Percentiles rank a stretch among this genome's conserved stretches.
These are phyloP conservation scores for Dendrobium catenatum DNA, from an alignment of 106 monocot species.

Conservation along the genomic window DNA sequence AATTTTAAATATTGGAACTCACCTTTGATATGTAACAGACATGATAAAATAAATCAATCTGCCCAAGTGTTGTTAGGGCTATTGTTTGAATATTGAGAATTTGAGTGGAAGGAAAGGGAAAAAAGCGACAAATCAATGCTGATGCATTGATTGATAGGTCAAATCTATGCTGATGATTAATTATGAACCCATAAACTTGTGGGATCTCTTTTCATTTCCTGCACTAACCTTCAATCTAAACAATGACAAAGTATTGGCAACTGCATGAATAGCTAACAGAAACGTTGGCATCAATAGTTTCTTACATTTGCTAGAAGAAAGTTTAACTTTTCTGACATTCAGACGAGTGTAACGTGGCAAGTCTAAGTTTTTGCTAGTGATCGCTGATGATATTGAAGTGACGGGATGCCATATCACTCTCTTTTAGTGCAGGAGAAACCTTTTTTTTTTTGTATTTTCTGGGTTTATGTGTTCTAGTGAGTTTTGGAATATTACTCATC, in stretches of 20 bases:
- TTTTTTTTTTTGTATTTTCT: background rate
- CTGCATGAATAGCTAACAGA: background rate
- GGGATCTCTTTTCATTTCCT: background rate
- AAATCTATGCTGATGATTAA: background rate
- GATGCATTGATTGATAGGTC: background rate
- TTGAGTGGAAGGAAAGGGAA: too few relatives aligned
- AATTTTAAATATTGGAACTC: too few relatives aligned
- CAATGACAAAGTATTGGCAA: background rate
- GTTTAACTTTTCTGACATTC: background rate
- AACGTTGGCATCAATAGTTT: background rate
- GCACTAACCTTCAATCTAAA: background rate
- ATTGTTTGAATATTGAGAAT: background rate
- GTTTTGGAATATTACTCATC: background rate
- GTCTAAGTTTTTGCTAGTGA: background rate
- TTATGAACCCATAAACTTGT: background rate
- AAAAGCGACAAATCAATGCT: too few relatives aligned
- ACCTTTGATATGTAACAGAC: too few relatives aligned
- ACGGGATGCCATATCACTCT: too few relatives aligned
- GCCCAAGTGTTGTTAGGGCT: background rate
- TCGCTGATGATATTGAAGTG: background rate
- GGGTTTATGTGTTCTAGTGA: background rate
- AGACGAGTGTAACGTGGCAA: background rate
- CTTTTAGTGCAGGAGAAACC: too few relatives aligned
- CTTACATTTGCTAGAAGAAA: background rate
- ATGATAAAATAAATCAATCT: too few relatives aligned